A percentile compares a stretch with the other conserved stretches of the same genome.
phyloP scores from a whole-genome alignment of 306 rosid species.

The Aeschynomene evenia region DNA sequence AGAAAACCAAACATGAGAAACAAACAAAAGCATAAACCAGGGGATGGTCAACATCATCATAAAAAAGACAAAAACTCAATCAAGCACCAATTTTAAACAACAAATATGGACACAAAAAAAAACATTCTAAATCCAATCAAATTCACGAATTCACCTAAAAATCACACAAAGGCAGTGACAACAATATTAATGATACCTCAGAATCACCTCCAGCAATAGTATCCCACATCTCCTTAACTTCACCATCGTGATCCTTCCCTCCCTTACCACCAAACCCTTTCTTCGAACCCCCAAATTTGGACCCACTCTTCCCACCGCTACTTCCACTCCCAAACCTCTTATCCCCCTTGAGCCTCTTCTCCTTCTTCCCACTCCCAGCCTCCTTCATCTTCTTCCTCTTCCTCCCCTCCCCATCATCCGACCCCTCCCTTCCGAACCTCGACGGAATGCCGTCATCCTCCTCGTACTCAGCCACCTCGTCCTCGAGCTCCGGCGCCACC shows the following conservation, averaged over 20 bases:
- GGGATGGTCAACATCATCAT: not conserved
- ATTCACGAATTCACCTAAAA: not conserved
- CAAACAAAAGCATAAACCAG: conserved; percentile 15
- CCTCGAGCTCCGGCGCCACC: conserved; percentile 53
- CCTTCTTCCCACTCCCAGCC: conserved; percentile 61
- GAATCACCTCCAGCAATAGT: conserved; percentile 82
- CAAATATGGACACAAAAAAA: no score
- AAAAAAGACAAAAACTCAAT: not conserved
- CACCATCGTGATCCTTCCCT: conserved; percentile 81
- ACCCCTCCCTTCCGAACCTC: conserved; percentile 52
- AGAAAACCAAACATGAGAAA: conserved; percentile 23
- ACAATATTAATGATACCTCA: no score
- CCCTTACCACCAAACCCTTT: conserved; percentile 64
- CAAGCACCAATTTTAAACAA: not conserved
- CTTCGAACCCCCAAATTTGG: conserved; percentile 48
- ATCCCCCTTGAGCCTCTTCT: conserved; percentile 73
- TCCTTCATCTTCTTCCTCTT: conserved; percentile 53
- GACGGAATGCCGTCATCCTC: conserved; percentile 27
- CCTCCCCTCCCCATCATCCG: conserved; percentile 44
- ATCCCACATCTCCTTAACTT: conserved; percentile 99
- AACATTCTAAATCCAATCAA: no score
- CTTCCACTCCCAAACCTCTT: conserved; percentile 46
- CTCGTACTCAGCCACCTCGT: conserved; percentile 50
- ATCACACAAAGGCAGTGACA: not conserved
- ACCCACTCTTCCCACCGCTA: conserved; percentile 47